Conservation (phyloP, 2,329 filamentous ascomycete genomes). For the Colletotrichum sp. region DNA sequence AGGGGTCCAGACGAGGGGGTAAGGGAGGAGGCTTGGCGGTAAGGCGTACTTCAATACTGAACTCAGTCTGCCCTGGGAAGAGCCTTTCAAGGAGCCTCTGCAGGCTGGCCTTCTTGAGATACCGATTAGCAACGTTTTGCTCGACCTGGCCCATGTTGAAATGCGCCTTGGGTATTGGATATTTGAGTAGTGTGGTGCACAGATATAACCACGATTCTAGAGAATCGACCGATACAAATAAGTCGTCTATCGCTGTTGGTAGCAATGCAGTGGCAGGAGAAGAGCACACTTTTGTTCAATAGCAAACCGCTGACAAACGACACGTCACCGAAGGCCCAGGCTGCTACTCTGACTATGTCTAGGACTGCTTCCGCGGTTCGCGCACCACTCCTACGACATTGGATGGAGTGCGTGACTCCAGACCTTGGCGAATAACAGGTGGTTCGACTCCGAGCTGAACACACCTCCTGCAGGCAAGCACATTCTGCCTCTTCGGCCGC, state of each 20-base stretch:
- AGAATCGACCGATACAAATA: not conserved
- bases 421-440: not conserved
- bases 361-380: not conserved
- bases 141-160: not conserved
- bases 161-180: not conserved
- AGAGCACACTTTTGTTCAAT: not conserved
- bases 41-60: slow-evolving; percentile 29
- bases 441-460: not conserved
- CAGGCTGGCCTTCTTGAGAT: slow-evolving; percentile 28
- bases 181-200: not conserved
- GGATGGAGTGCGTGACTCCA: not conserved
- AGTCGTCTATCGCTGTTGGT: not conserved
- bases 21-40: not conserved
- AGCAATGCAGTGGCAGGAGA: not conserved
- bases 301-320: not conserved
- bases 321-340: not conserved
- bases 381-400: not conserved
- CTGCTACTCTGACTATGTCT: not conserved
- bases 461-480: not conserved
- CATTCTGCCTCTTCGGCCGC: not conserved
- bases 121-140: slow-evolving; percentile 28
- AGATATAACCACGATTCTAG: not conserved
- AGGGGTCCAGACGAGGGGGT: not conserved
- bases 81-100: slow-evolving; percentile 27
- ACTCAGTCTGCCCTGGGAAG: slow-evolving; percentile 28